Evolutionary conservation across 1,139 yeast genomes (phyloP).

Genomic region (Pichia sorboxylosa): DNA sequence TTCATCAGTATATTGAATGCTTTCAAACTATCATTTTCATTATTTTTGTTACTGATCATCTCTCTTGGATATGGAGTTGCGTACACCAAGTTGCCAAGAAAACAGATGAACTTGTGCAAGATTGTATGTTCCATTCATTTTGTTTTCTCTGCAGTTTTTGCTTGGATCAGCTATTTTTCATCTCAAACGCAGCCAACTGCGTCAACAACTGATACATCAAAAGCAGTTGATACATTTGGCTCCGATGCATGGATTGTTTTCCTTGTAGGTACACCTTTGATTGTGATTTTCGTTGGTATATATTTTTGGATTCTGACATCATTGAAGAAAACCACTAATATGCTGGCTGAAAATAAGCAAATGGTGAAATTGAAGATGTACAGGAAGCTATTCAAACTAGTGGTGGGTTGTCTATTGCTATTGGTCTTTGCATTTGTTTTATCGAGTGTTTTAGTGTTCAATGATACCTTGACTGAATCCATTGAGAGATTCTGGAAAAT

Average conservation of each 20-base stretch:
- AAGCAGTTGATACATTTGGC: constrained; percentile 21
- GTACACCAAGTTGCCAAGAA: constrained; percentile 65
- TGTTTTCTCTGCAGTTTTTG: constrained; percentile 51
- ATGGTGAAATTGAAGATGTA: constrained; percentile 83
- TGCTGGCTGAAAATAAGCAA: constrained; percentile 77
- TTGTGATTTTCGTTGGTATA: constrained; percentile 58
- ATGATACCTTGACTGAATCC: constrained; percentile 64
- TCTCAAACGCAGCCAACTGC: constrained; percentile 23
- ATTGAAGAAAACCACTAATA: constrained; percentile 61
- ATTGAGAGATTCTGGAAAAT: constrained; percentile 88
- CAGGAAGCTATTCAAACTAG: constrained; percentile 61
- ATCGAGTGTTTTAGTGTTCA: constrained; percentile 59
- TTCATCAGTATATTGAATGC: constrained; percentile 73
- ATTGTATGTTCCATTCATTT: constrained; percentile 67
- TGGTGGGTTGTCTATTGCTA: constrained; percentile 53
- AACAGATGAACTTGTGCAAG: constrained; percentile 69
- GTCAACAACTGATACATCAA: constrained; percentile 22
- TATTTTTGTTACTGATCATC: constrained; percentile 75
- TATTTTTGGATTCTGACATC: constrained; percentile 68
- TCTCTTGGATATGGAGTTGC: constrained; percentile 94
- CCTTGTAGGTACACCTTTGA: constrained; percentile 52
- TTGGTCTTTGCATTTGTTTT: constrained; percentile 56
- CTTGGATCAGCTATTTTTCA: constrained; percentile 52
- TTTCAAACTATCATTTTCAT: constrained; percentile 74
- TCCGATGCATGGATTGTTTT: constrained; percentile 31